A percentile compares a stretch with the other conserved stretches of the same genome.
Evolutionary conservation across 768 basidiomycete species (phyloP).

Genomic region (Amanita pseudoporphyria): DNA sequence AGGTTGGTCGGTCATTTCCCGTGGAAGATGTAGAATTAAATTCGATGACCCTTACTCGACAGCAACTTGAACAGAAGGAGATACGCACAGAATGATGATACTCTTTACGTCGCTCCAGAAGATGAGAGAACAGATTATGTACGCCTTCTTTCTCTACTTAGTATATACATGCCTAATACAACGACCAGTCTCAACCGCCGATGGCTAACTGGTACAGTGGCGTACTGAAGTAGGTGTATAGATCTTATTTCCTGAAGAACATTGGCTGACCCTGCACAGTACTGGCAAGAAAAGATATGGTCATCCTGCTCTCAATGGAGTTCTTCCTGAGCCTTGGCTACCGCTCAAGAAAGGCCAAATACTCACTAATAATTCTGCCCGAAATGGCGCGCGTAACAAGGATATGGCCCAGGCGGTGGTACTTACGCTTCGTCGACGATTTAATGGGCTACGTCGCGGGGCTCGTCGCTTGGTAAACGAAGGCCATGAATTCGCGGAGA

Average conservation of each 20-base stretch:
- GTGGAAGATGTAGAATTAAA: neutral
- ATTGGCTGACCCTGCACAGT: conserved; percentile 24
- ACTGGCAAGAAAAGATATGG: conserved; percentile 94
- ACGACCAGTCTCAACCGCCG: conserved; percentile 78
- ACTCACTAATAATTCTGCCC: conserved; percentile 45
- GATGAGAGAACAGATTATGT: conserved; percentile 90
- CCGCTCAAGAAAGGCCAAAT: conserved; percentile 80
- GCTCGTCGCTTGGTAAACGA: conserved; percentile 14
- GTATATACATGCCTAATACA: conserved; percentile 9
- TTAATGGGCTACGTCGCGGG: conserved; percentile 37
- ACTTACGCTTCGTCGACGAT: conserved; percentile 69
- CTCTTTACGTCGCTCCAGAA: conserved; percentile 90
- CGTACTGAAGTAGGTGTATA: conserved; percentile 62
- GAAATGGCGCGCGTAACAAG: conserved; percentile 25
- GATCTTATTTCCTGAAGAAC: conserved; percentile 10
- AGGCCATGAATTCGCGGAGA: conserved; percentile 7
- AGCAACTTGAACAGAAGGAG: conserved; percentile 80
- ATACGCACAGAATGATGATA: conserved; percentile 92
- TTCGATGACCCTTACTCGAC: conserved; percentile 1
- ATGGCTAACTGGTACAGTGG: conserved; percentile 95
- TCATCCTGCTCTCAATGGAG: conserved; percentile 90
- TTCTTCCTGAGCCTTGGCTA: conserved; percentile 90
- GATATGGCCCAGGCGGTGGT: conserved; percentile 62
- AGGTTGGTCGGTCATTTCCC: conserved; percentile 38
- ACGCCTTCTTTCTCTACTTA: conserved; percentile 12